Conservation (phyloP, 2,329 filamentous ascomycete genomes). For the Colletotrichum somersetense region DNA sequence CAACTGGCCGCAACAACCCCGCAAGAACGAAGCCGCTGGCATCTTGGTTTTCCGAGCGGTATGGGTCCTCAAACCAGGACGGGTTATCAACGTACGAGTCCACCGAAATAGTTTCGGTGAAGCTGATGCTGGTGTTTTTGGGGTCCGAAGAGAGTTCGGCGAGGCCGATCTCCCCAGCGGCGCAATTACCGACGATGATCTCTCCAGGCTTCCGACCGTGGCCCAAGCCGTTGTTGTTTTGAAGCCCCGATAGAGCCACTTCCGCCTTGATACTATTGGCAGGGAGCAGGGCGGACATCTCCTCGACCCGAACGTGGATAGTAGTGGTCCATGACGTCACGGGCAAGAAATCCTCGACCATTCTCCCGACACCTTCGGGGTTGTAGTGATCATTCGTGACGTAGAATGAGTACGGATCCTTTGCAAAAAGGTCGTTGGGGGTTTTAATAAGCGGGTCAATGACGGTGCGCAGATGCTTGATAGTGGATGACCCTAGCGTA, state of each 20-base stretch:
- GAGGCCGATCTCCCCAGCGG: conserved; percentile 62
- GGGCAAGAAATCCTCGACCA: conserved; percentile 60
- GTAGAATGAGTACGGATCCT: conserved; percentile 62
- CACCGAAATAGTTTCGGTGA: conserved; percentile 59
- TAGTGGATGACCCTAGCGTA: conserved; percentile 47
- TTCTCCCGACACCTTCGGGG: conserved; percentile 59
- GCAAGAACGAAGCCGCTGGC: conserved; percentile 66
- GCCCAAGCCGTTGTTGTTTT: conserved; percentile 69
- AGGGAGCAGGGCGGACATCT: conserved; percentile 13
- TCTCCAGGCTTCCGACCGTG: conserved; percentile 58
- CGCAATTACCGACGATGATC: conserved; percentile 58
- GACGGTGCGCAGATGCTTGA: conserved; percentile 65
- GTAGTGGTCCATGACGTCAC: conserved; percentile 62
- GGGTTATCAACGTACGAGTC: conserved; percentile 68
- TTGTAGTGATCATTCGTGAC: conserved; percentile 73
- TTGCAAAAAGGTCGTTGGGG: conserved; percentile 69
- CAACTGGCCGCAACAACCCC: conserved; percentile 58
- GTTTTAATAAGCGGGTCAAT: conserved; percentile 65
- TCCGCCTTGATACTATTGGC: conserved; percentile 55
- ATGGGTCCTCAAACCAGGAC: conserved; percentile 68
- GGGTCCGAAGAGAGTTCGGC: conserved; percentile 45
- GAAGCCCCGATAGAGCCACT: conserved; percentile 58
- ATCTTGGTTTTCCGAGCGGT: conserved; percentile 56
- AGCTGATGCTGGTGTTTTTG: conserved; percentile 50
- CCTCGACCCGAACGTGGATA: conserved; percentile 51